These are phyloP conservation scores for Nigrograna mackinnonii DNA, from an alignment of 2,329 filamentous ascomycete species.

Conservation along the genomic window DNA sequence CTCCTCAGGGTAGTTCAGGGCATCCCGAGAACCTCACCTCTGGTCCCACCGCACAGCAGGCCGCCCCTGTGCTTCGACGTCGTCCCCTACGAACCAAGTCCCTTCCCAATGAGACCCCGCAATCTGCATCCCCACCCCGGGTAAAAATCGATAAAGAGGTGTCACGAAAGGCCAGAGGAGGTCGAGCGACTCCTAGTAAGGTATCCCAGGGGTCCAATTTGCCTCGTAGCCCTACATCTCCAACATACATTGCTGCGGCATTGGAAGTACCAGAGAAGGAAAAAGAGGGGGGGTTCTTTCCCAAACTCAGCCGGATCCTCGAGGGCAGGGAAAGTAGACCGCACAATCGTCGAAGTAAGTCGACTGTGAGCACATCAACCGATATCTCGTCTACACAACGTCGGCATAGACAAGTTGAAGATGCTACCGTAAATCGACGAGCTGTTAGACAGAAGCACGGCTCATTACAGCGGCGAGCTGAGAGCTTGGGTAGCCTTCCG, in stretches of 20 bases:
- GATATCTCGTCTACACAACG: slow-evolving; percentile 9
- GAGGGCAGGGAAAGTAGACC: slow-evolving; percentile 38
- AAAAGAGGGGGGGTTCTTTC: slow-evolving; percentile 34
- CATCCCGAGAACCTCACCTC: slow-evolving; percentile 16
- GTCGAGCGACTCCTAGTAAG: slow-evolving; percentile 24
- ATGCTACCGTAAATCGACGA: slow-evolving; percentile 25
- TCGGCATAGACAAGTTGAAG: slow-evolving; percentile 22
- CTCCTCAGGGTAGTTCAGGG: slow-evolving; percentile 15
- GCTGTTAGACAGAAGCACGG: slow-evolving; percentile 35
- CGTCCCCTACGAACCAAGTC: slow-evolving; percentile 27
- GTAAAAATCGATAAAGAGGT: slow-evolving; percentile 25
- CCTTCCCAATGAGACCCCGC: slow-evolving; percentile 20
- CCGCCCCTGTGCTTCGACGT: slow-evolving; percentile 20
- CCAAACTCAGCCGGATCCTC: slow-evolving; percentile 45
- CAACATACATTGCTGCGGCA: slow-evolving; percentile 14
- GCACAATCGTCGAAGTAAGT: slow-evolving; percentile 22
- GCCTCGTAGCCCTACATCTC: slow-evolving; percentile 12
- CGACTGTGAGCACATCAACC: slow-evolving; percentile 21
- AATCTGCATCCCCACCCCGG: slow-evolving; percentile 19
- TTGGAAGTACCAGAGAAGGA: slow-evolving; percentile 14
- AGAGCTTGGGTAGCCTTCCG: slow-evolving; percentile 30
- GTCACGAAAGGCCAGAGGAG: slow-evolving; percentile 20
- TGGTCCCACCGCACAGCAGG: slow-evolving; percentile 9
- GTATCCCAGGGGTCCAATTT: slow-evolving; percentile 17
- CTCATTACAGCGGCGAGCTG: slow-evolving; percentile 35